These are phyloP conservation scores for Globisporangium acanthophoron DNA, from an alignment of 352 stramenopile genomes.

Conservation along the genomic window DNA sequence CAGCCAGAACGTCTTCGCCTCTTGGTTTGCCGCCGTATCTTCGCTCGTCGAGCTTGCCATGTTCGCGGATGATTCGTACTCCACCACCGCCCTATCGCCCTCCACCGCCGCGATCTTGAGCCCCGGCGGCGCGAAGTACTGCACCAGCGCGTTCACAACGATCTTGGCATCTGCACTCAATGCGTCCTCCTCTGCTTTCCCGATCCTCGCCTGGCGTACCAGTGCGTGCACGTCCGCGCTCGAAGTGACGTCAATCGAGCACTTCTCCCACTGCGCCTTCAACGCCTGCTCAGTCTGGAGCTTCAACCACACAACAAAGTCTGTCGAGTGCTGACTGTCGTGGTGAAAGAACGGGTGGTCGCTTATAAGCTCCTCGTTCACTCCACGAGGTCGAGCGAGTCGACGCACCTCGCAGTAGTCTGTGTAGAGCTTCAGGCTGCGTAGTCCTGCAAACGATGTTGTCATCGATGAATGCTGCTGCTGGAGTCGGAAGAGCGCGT, in stretches of 20 bases:
- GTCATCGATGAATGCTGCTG: slow-evolving; percentile 25
- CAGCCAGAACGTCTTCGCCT: slow-evolving; percentile 46
- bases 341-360: neutral
- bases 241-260: slow-evolving; percentile 4
- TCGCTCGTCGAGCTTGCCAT: neutral
- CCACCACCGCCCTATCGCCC: neutral
- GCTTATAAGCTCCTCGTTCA: neutral
- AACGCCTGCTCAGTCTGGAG: slow-evolving; percentile 42
- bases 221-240: neutral
- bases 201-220: neutral
- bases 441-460: slow-evolving; percentile 27
- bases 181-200: neutral
- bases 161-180: neutral
- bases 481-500: slow-evolving; percentile 49
- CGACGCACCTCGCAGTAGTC: slow-evolving; percentile 12
- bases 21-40: neutral
- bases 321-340: neutral
- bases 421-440: slow-evolving; percentile 35
- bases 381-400: neutral
- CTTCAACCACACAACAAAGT: slow-evolving; percentile 31
- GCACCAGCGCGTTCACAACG: neutral
- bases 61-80: neutral
- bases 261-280: slow-evolving; percentile 29
- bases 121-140: slow-evolving; percentile 2
- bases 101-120: neutral